A percentile compares a stretch with the other conserved stretches of the same genome.
Evolutionary conservation across 225 moss, liverwort and hornwort genomes (phyloP).

Genomic region (Antitrichia curtipendula): DNA sequence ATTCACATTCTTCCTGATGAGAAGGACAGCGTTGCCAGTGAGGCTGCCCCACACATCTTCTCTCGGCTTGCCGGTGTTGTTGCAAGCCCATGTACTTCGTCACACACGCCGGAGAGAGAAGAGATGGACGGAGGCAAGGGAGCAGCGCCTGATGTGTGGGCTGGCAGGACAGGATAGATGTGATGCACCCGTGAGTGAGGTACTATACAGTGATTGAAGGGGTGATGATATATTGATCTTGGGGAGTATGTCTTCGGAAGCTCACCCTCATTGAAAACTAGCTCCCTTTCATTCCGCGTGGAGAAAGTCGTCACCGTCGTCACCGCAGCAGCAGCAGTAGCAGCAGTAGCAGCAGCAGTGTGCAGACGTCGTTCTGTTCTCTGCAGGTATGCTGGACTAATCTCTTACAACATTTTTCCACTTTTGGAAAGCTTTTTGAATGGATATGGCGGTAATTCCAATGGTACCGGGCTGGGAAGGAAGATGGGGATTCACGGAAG

Average conservation of each 20-base stretch:
- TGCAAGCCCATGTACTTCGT: neutral
- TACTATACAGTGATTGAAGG: neutral
- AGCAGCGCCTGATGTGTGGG: conserved; percentile 21
- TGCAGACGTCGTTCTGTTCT: neutral
- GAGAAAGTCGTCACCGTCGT: neutral
- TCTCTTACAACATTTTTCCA: neutral
- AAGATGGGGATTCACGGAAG: neutral
- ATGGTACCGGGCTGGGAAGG: neutral
- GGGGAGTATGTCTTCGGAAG: neutral
- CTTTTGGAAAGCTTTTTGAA: neutral
- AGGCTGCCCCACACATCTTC: neutral
- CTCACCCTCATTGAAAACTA: neutral
- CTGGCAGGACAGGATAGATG: conserved; percentile 16
- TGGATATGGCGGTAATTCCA: neutral
- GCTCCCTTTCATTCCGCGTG: neutral
- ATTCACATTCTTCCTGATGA: conserved; percentile 20
- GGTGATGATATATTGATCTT: neutral
- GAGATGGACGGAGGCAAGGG: neutral
- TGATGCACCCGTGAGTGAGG: conserved; percentile 20
- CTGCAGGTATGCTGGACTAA: neutral
- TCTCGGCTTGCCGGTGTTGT: neutral
- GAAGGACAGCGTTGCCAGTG: conserved; percentile 2
- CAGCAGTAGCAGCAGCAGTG: neutral
- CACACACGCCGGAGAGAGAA: neutral
- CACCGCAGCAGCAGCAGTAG: neutral